These are phyloP conservation scores for Laburnicola sp. DNA, from an alignment of 2,329 filamentous ascomycete genomes.

Conservation along the genomic window DNA sequence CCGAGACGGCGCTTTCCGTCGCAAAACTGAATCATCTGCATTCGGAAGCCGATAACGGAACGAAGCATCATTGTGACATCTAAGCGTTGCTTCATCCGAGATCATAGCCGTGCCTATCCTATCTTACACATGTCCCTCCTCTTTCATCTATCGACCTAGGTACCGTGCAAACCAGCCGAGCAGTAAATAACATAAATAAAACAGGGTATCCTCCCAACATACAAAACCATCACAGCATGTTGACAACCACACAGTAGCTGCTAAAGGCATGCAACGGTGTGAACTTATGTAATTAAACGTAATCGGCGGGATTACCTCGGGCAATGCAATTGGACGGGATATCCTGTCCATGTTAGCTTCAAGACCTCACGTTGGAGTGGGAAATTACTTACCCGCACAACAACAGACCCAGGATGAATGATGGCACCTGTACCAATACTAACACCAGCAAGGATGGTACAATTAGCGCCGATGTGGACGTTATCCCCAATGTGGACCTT, in stretches of 20 bases:
- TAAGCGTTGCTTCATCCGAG: constrained; percentile 2
- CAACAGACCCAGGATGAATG: constrained; percentile 58
- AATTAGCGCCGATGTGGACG: constrained; percentile 66
- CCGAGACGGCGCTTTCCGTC: not conserved
- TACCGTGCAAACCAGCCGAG: constrained; percentile 3
- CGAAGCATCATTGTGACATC: not conserved
- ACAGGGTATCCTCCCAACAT: constrained; percentile 33
- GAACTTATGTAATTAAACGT: constrained; percentile 7
- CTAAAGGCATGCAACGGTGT: not conserved
- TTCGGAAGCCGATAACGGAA: not conserved
- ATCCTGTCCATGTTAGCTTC: constrained; percentile 43
- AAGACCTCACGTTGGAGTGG: not conserved
- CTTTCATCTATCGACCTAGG: not conserved
- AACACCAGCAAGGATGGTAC: constrained; percentile 62
- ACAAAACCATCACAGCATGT: constrained; percentile 1
- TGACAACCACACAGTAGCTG: constrained; percentile 2
- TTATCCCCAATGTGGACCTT: constrained; percentile 76
- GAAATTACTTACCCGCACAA: constrained; percentile 54
- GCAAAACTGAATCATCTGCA: not conserved
- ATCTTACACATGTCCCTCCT: constrained; percentile 8
- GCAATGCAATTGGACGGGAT: constrained; percentile 52
- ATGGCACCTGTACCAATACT: constrained; percentile 58
- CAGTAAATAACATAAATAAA: constrained; percentile 6
- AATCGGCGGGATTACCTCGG: constrained; percentile 52
- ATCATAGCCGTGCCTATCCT: not conserved